Base-by-base conservation (phyloP, 768 basidiomycete species). In the Boletus huronensis region DNA sequence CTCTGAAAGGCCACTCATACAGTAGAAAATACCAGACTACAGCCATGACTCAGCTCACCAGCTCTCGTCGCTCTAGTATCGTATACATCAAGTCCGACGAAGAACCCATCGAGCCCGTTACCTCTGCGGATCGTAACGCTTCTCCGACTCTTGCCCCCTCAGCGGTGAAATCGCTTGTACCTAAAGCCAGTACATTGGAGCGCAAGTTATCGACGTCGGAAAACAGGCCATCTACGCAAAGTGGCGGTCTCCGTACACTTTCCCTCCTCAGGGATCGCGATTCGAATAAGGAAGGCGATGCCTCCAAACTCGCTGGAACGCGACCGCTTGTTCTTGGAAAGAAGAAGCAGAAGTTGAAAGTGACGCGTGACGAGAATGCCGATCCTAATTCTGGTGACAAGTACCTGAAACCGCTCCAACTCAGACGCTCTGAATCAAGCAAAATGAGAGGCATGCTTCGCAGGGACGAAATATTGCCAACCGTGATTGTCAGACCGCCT, bases 61-160 rank as follows among this genome's bases (percentile, higher is more conserved):
- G 53, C 13, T 48, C 51, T 50, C 76, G 77, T 60, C 81, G 80
- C 63, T 82, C 85, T 51, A 83, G 82, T 62, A 82, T 87, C 69
- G 72, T 79, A 54, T 85, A 87, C 70, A 81, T 84, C 63, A 82
- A 78, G 72, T 83, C 85, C 48, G 79, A 81, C 58, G 75, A 82
- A 64, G 63, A 73, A n/a, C 13, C 16, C 19, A 36, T 9, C 56
- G 45, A 59, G 17, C 48, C 35, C 11, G 45, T 32, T 19, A 16
- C 34, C 19, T 19, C 45, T 9, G 47, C 26, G 29, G 51, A 65
- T 25, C 32, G 13, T 32, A 55, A 45, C 28, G 17, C 34, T 7
- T 17, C 53, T n/a, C 60, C 65, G 29, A 48, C 77, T 31, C 64
- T 77, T 54, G 72, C 74, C 54, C 76, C 77, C 74, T 78, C 79